A percentile compares a stretch with the other conserved stretches of the same genome.
These are phyloP conservation scores for Backusella tuberculispora DNA, from an alignment of 192 early-diverging fungal species.

Conservation along the genomic window DNA sequence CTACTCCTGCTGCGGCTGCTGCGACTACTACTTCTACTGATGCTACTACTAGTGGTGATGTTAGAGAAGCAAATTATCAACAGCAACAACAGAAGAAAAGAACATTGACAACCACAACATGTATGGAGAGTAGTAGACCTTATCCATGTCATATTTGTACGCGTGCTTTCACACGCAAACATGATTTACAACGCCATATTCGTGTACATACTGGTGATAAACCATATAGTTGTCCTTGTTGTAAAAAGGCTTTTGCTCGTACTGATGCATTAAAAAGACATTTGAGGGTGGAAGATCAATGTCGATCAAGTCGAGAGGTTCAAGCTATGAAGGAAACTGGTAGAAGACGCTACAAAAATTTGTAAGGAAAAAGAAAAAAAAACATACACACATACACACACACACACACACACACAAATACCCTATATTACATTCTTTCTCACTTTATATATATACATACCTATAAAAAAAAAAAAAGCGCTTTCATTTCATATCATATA, in stretches of 20 bases:
- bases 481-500: too few species aligned
- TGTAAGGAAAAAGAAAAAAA: neutral
- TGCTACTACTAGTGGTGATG: too few species aligned
- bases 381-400: slow-evolving; percentile 6
- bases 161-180: slow-evolving; percentile 74
- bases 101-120: neutral
- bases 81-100: neutral
- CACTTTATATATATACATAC: neutral
- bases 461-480: slow-evolving; percentile 1
- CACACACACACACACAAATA: neutral
- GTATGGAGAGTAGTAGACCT: slow-evolving; percentile 32
- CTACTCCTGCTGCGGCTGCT: neutral
- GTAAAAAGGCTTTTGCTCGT: slow-evolving; percentile 71
- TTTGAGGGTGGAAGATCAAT: slow-evolving; percentile 58
- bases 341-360: slow-evolving; percentile 3
- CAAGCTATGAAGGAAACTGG: slow-evolving; percentile 24
- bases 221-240: slow-evolving; percentile 71
- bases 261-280: slow-evolving; percentile 80
- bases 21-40: neutral
- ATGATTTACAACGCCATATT: slow-evolving; percentile 77
- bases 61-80: neutral
- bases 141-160: slow-evolving; percentile 66
- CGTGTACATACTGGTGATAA: slow-evolving; percentile 67
- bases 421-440: neutral
- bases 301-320: slow-evolving; percentile 42